phyloP scores from a whole-genome alignment of 257 asterid genomes.

The Scutellaria baicalensis region DNA sequence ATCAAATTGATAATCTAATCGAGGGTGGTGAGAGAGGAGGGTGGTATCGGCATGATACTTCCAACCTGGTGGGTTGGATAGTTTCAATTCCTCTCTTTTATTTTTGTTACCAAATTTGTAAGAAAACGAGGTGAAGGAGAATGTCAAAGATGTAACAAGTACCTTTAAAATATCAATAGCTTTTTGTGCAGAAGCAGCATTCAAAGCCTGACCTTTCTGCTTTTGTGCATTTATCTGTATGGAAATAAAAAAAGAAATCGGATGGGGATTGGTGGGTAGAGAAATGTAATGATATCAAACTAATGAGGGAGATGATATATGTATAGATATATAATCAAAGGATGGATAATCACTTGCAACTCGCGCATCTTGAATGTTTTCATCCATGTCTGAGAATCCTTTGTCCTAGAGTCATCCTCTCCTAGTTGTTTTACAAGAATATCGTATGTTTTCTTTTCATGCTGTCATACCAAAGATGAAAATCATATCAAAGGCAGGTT shows the following conservation, averaged over 20 bases:
- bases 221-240: conserved; percentile 71
- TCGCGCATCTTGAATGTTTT: conserved; percentile 79
- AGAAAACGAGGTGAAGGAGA: background rate
- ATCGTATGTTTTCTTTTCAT: conserved; percentile 81
- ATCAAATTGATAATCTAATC: too few relatives aligned
- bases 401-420: conserved; percentile 85
- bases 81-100: too few relatives aligned
- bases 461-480: conserved; percentile 35
- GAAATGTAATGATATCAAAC: too few relatives aligned
- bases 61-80: too few relatives aligned
- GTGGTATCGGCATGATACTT: too few relatives aligned
- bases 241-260: background rate
- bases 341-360: conserved; percentile 42
- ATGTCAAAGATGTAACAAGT: background rate
- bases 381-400: conserved; percentile 81
- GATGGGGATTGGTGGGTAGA: background rate
- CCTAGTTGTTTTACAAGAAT: conserved; percentile 86
- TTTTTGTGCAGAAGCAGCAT: conserved; percentile 61
- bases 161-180: conserved; percentile 76
- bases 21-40: too few relatives aligned
- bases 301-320: too few relatives aligned
- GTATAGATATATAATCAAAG: background rate
- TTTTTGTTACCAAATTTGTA: background rate
- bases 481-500: background rate
- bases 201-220: conserved; percentile 70